Percentiles rank a stretch among this genome's conserved stretches.
These are phyloP conservation scores for Aristolochia contorta DNA, from an alignment of 164 flowering plant genomes.

Conservation along the genomic window DNA sequence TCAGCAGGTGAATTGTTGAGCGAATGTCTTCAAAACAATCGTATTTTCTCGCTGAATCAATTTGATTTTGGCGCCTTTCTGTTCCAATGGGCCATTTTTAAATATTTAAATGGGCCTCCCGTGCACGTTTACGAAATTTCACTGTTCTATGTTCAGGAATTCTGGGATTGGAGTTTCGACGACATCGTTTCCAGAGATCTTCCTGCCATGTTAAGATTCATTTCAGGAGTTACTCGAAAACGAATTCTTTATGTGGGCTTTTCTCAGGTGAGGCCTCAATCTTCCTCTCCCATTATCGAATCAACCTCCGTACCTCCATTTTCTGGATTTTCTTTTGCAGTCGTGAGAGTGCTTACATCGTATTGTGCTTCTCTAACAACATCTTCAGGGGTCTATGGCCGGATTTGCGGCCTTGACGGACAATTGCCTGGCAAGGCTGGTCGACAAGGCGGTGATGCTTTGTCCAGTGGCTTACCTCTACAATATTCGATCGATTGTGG, in stretches of 20 bases:
- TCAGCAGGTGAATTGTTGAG: conserved; percentile 3
- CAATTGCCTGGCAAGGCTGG: not conserved
- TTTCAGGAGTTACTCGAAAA: not conserved
- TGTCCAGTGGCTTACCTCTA: conserved; percentile 9
- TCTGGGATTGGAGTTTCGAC: conserved; percentile 10
- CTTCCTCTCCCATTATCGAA: not conserved
- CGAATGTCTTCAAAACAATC: not conserved
- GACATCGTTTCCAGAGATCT: conserved; percentile 6
- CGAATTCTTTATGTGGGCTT: conserved; percentile 6
- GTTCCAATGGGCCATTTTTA: not conserved
- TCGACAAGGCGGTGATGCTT: conserved; percentile 10
- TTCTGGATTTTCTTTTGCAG: too few species aligned
- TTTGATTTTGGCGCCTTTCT: not conserved
- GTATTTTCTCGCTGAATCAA: not conserved
- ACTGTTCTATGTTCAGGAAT: not conserved
- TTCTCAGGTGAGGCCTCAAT: conserved; percentile 4
- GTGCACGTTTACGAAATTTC: not conserved
- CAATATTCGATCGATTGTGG: conserved; percentile 6
- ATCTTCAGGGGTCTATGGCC: conserved; percentile 3
- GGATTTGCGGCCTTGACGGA: conserved; percentile 8
- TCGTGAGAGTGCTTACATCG: too few species aligned
- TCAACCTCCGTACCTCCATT: too few species aligned
- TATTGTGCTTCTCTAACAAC: too few species aligned
- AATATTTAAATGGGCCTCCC: not conserved
- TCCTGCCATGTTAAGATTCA: conserved; percentile 7